Evolutionary conservation across 1,139 yeast species (phyloP).

Genomic region (Geotrichum phurueaensis): DNA sequence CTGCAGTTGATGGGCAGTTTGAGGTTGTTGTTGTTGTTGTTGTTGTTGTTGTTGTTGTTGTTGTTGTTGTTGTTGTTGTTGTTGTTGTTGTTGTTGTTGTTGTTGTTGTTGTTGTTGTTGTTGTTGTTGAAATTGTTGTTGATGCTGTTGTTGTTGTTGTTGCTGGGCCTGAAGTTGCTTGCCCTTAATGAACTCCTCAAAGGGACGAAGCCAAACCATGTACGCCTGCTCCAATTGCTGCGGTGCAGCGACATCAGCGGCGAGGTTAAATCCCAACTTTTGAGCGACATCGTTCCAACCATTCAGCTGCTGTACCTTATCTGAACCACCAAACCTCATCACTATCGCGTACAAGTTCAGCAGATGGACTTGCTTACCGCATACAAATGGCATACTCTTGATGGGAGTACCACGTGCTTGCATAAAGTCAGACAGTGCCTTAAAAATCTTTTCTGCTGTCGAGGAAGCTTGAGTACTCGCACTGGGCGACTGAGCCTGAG

Average conservation of each 20-base stretch:
- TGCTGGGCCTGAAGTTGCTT: slow-evolving; percentile 24
- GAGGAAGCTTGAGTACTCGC: slow-evolving; percentile 16
- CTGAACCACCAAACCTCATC: slow-evolving; percentile 69
- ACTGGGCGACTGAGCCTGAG: not conserved
- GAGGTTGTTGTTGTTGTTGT: slow-evolving; percentile 16
- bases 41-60: too few species aligned
- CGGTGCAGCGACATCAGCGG: slow-evolving; percentile 38
- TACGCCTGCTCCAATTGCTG: slow-evolving; percentile 59
- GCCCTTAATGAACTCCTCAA: slow-evolving; percentile 57
- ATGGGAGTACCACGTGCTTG: slow-evolving; percentile 68
- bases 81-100: slow-evolving; percentile 20
- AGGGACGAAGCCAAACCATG: slow-evolving; percentile 56
- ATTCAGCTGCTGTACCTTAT: slow-evolving; percentile 47
- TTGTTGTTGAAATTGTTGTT: slow-evolving; percentile 21
- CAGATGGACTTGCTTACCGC: slow-evolving; percentile 59
- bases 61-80: too few species aligned
- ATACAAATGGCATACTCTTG: slow-evolving; percentile 50
- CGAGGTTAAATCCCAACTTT: slow-evolving; percentile 41
- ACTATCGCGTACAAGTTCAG: slow-evolving; percentile 65
- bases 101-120: slow-evolving; percentile 23
- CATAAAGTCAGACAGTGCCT: slow-evolving; percentile 66
- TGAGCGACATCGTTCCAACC: slow-evolving; percentile 39
- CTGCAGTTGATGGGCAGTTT: not conserved
- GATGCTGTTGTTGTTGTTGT: slow-evolving; percentile 21
- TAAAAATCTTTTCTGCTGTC: slow-evolving; percentile 49